phyloP scores from a whole-genome alignment of 805 yeast genomes.

The Candida nemodendra region DNA sequence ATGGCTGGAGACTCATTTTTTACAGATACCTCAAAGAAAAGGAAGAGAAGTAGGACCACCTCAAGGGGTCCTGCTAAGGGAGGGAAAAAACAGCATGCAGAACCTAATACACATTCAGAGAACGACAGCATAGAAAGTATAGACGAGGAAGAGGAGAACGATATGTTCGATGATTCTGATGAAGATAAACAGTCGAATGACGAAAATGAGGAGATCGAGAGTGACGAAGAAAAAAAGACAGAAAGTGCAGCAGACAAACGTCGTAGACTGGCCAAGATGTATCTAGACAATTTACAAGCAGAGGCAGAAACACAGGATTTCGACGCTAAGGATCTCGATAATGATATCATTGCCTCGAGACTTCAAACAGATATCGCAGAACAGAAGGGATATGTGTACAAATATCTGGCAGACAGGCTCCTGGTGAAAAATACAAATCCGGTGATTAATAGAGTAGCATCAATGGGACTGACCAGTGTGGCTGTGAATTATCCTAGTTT shows the following conservation, averaged over 20 bases:
- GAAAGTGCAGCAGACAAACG: slow-evolving; percentile 93
- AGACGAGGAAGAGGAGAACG: slow-evolving; percentile 39
- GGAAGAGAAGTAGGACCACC: slow-evolving; percentile 34
- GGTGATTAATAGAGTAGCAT: slow-evolving; percentile 56
- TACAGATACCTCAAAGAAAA: slow-evolving; percentile 56
- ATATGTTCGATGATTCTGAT: slow-evolving; percentile 29
- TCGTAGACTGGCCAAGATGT: slow-evolving; percentile 90
- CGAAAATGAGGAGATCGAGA: slow-evolving; percentile 46
- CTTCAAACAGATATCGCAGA: slow-evolving; percentile 88
- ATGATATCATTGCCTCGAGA: slow-evolving; percentile 78
- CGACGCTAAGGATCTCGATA: slow-evolving; percentile 89
- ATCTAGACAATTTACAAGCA: slow-evolving; percentile 71
- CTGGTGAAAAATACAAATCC: slow-evolving; percentile 42
- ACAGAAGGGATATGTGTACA: slow-evolving; percentile 78
- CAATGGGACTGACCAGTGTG: slow-evolving; percentile 54
- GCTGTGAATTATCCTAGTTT: slow-evolving; percentile 60
- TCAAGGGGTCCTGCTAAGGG: slow-evolving; percentile 14
- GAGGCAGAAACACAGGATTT: slow-evolving; percentile 57
- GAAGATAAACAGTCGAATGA: slow-evolving; percentile 14
- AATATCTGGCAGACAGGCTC: slow-evolving; percentile 56
- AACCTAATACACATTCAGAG: slow-evolving; percentile 40
- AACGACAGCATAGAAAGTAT: slow-evolving; percentile 35
- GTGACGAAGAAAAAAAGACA: slow-evolving; percentile 69
- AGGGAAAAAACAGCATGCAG: slow-evolving; percentile 21
- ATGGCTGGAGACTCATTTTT: slow-evolving; percentile 64